phyloP scores from a whole-genome alignment of 352 stramenopile species.

The Phytophthora pseudosyringae region DNA sequence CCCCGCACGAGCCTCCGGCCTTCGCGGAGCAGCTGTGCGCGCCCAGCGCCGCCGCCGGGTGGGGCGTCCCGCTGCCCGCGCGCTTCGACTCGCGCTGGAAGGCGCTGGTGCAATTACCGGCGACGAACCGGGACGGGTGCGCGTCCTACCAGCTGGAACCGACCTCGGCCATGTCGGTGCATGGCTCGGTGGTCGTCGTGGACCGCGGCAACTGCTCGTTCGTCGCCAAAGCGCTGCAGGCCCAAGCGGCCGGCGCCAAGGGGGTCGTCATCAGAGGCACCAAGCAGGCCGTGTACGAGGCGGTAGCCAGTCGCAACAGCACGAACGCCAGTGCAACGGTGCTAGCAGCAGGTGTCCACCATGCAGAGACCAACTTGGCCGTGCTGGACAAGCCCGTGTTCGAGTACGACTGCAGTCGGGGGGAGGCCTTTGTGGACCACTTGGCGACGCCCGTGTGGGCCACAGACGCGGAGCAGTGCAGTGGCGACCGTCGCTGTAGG shows the following conservation, averaged over 20 bases:
- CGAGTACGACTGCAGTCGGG: constrained; percentile 71
- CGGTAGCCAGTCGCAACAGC: constrained; percentile 52
- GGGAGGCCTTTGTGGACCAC: constrained; percentile 58
- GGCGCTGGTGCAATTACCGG: constrained; percentile 45
- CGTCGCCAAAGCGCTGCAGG: constrained; percentile 59
- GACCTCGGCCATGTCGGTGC: constrained; percentile 9
- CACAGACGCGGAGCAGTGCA: constrained; percentile 54
- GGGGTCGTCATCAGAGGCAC: constrained; percentile 68
- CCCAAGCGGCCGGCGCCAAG: constrained; percentile 58
- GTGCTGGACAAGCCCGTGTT: constrained; percentile 49
- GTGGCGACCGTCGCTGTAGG: constrained; percentile 33
- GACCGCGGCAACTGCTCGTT: constrained; percentile 85
- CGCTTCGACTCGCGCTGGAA: constrained; percentile 64
- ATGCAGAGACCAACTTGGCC: constrained; percentile 1
- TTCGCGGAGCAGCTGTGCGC: constrained; percentile 62
- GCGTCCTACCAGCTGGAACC: constrained; percentile 32
- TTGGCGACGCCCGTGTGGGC: constrained; percentile 51
- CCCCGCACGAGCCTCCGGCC: constrained; percentile 20
- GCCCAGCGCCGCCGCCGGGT: constrained; percentile 58
- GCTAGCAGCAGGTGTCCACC: background rate
- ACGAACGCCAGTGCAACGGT: constrained; percentile 29
- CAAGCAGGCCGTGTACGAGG: constrained; percentile 63
- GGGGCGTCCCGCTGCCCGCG: constrained; percentile 58
- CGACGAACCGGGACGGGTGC: constrained; percentile 51
- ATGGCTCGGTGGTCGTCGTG: constrained; percentile 56